Conservation (phyloP, 1,284 basidiomycete species). For the Wallemia hederae region DNA sequence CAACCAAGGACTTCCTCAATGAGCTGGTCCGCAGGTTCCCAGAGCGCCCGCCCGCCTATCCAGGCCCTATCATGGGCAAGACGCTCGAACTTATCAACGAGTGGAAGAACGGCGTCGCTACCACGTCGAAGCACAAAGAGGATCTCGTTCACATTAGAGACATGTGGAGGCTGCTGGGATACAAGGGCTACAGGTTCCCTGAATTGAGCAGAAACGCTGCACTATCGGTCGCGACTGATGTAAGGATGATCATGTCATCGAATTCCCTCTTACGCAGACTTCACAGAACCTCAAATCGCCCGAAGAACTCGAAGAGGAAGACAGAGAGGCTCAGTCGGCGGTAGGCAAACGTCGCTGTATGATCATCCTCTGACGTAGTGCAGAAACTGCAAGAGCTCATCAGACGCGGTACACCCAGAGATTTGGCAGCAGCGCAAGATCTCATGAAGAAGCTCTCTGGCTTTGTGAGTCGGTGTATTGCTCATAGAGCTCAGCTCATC, state of each 20-base stretch:
- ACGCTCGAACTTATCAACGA: constrained; percentile 76
- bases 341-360: constrained; percentile 12
- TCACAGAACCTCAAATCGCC: constrained; percentile 72
- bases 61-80: constrained; percentile 72
- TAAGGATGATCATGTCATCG: constrained; percentile 10
- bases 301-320: constrained; percentile 86
- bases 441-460: constrained; percentile 90
- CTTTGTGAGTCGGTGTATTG: constrained; percentile 22
- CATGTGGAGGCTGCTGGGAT: constrained; percentile 81
- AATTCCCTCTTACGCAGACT: not conserved
- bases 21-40: constrained; percentile 94
- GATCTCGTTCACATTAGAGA: constrained; percentile 91
- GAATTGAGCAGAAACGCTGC: constrained; percentile 24
- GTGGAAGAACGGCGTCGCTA: constrained; percentile 87
- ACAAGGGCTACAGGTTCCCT: constrained; percentile 83
- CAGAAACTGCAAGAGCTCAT: constrained; percentile 91
- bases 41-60: constrained; percentile 82
- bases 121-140: constrained; percentile 72
- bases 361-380: not conserved
- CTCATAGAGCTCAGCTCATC: not conserved
- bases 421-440: constrained; percentile 84
- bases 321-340: constrained; percentile 74
- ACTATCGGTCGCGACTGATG: constrained; percentile 21
- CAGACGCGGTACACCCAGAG: constrained; percentile 74
- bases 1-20: constrained; percentile 97